Base-by-base conservation (phyloP, 352 stramenopile species). In the Pythium angustatum region DNA sequence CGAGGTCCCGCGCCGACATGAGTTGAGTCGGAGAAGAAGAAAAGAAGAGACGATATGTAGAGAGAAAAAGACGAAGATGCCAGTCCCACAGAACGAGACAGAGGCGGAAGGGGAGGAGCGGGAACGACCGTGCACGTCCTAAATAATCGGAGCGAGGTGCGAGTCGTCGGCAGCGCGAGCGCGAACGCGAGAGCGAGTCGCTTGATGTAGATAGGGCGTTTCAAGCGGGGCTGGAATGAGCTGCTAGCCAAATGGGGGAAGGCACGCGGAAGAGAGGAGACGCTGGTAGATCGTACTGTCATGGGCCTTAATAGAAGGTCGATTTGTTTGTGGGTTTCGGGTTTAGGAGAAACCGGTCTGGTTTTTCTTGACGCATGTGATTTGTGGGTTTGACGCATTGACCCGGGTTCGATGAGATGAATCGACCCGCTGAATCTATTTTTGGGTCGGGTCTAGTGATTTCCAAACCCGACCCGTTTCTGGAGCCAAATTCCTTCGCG, bases 1-100 rank as follows among this genome's bases (percentile, higher is more conserved):
- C 69, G 27, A 93, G 58, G 41, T 68, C 61, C 24, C 61, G 61
- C 24, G 51, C 22, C 34, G 61, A 62, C 61, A 68, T 68, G 38
- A 60, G 10, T 43, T 17, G 30, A 48, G 22, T 15, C 36, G 24
- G 28, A 36, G 41, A 44, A 51, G 17, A 34, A 22, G 14, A 54
- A 24, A 19, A 43, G 34, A 43, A 24, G 6, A 58, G 24, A 48
- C 19, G 22, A 48, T 34, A 33, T 36, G 34, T 5, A 30, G 53
- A 50, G 19, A 19, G 34, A 21, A 14, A 11, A 1, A 50, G 22
- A 21, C 10, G 21, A 12, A 28, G 36, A 38, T 2, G 34, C 15
- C 34, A 34, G 9, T 8, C 11, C 4, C 15, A 9, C 5, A 21
- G 10, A 21, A 22, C 10, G 5, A 21, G 21, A 45, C n/a, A 45